These are phyloP conservation scores for Nadsonia starkeyi-henricii DNA, from an alignment of 1,139 yeast genomes.

Conservation along the genomic window DNA sequence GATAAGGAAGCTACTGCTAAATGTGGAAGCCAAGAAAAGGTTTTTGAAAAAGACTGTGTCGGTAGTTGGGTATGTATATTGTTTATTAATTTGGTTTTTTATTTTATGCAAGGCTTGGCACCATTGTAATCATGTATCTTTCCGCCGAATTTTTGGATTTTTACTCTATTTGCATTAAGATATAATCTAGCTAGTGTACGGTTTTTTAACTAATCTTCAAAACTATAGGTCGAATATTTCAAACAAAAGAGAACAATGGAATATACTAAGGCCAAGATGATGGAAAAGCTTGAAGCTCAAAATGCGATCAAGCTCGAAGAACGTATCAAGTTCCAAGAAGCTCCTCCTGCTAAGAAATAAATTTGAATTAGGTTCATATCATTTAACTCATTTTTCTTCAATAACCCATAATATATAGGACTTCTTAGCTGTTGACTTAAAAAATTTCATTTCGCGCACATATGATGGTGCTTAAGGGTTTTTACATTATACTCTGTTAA, in stretches of 20 bases:
- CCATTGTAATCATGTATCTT: conserved; percentile 2
- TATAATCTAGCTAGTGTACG: not conserved
- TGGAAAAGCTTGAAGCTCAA: conserved; percentile 38
- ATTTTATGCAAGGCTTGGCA: not conserved
- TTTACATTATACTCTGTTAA: too few species aligned
- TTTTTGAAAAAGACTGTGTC: conserved; percentile 43
- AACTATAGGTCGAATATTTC: conserved; percentile 38
- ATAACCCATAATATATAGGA: too few species aligned
- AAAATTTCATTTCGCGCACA: too few species aligned
- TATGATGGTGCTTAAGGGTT: too few species aligned
- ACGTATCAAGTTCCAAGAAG: conserved; percentile 2
- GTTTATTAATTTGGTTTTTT: not conserved
- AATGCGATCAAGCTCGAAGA: conserved; percentile 27
- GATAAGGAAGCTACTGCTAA: conserved; percentile 18
- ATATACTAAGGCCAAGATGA: conserved; percentile 35
- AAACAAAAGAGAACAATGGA: conserved; percentile 53
- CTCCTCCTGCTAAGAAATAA: conserved; percentile 4
- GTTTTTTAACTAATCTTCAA: too few species aligned
- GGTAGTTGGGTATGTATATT: conserved; percentile 45
- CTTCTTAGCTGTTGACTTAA: too few species aligned
- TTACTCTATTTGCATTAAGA: not conserved
- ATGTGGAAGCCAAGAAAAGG: conserved; percentile 34
- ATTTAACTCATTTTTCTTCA: not conserved
- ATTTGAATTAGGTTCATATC: not conserved
- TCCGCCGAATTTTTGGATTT: too few species aligned